Conservation (phyloP, 192 early-diverging fungal genomes). For the Coemansia sp. region DNA sequence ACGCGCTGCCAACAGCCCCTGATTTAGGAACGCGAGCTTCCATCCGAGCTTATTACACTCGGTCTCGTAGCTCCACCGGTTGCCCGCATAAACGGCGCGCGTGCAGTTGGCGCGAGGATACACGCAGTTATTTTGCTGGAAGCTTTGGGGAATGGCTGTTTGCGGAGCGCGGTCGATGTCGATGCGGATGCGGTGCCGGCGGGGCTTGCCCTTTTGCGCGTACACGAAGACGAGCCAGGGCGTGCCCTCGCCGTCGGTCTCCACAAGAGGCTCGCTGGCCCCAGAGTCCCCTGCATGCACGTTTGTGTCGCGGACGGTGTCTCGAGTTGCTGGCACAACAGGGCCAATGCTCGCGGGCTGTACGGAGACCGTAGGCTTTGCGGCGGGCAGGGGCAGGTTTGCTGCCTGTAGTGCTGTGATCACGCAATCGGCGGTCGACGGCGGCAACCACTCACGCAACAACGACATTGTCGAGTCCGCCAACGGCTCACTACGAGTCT, state of each 20-base stretch:
- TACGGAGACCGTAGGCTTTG: too few species aligned
- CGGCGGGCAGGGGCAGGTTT: slow-evolving; percentile 9
- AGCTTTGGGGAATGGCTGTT: slow-evolving; percentile 53
- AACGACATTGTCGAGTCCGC: slow-evolving; percentile 18
- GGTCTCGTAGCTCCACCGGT: slow-evolving; percentile 81
- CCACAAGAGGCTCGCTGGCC: slow-evolving; percentile 23
- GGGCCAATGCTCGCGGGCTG: too few species aligned
- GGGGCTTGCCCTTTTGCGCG: slow-evolving; percentile 59
- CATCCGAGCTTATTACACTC: slow-evolving; percentile 84
- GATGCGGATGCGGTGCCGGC: slow-evolving; percentile 64
- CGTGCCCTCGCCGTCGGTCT: slow-evolving; percentile 22
- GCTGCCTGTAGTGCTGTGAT: slow-evolving; percentile 43
- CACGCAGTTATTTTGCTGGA: slow-evolving; percentile 75
- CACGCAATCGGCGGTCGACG: slow-evolving; percentile 40
- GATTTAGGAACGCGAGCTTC: slow-evolving; percentile 79
- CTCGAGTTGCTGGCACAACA: slow-evolving; percentile 2
- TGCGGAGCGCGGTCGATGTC: slow-evolving; percentile 62
- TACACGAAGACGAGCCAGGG: slow-evolving; percentile 48
- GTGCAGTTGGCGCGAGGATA: slow-evolving; percentile 77
- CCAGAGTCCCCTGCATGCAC: not conserved
- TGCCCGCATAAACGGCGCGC: slow-evolving; percentile 65
- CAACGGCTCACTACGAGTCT: not conserved
- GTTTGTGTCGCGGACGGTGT: not conserved
- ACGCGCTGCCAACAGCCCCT: slow-evolving; percentile 58
- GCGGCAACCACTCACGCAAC: slow-evolving; percentile 40